Evolutionary conservation across 2,329 filamentous ascomycete genomes (phyloP).

Genomic region (Arthrobotrys conoides): DNA sequence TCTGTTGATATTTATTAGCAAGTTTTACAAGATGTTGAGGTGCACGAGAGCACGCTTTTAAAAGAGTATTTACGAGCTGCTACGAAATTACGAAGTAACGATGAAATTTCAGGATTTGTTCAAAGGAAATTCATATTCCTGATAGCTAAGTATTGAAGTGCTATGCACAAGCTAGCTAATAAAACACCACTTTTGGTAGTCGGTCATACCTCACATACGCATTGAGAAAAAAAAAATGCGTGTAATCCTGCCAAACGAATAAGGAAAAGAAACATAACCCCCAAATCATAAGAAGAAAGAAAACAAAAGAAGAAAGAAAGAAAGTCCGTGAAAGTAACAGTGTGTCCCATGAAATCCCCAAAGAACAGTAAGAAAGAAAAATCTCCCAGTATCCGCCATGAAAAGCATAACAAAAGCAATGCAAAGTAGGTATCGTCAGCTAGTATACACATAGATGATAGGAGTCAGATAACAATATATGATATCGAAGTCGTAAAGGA

Average conservation of each 20-base stretch:
- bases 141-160: conserved; percentile 3
- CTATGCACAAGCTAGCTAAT: conserved; percentile 4
- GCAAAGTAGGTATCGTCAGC: conserved; percentile 58
- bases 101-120: background rate
- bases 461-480: conserved; percentile 53
- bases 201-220: conserved; percentile 9
- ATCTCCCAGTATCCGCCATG: conserved; percentile 26
- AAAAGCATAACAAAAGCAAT: conserved; percentile 14
- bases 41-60: background rate
- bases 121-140: conserved; percentile 24
- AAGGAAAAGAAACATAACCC: conserved; percentile 7
- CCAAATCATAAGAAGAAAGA: conserved; percentile 8
- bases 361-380: conserved; percentile 14
- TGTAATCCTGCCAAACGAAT: background rate
- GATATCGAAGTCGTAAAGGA: conserved; percentile 44
- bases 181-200: conserved; percentile 31
- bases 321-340: conserved; percentile 31
- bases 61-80: background rate
- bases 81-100: background rate
- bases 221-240: conserved; percentile 1
- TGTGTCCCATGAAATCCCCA: conserved; percentile 8
- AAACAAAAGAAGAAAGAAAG: conserved; percentile 7
- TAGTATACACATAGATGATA: conserved; percentile 54
- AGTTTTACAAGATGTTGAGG: background rate
- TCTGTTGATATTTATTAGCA: background rate